Evolutionary conservation across 2,329 filamentous ascomycete genomes (phyloP), one percentile per base, ranked within the genome.

Genomic region (Xylariaceae sp.): DNA sequence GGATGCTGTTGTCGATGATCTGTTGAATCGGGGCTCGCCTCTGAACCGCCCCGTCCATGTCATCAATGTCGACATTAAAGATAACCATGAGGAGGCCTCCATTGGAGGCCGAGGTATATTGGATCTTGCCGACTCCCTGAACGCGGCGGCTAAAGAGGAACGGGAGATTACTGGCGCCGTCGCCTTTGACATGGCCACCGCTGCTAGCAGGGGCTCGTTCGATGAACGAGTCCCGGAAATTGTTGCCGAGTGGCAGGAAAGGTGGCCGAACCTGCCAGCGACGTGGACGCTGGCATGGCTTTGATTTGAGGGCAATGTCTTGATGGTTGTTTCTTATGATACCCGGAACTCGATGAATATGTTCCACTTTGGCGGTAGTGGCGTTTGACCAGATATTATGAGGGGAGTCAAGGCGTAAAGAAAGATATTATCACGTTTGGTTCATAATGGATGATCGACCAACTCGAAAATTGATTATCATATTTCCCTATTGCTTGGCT

Each of bases 241-340:
- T 37, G 74, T 99, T 57, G 92, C 85, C 1, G 83, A 85, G 51
- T 99, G 94, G 94, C 94, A 99, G 73, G 91, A 96, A 71, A 82
- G 87, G 63, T 96, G 92, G 89, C 92, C 94, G 4, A 87, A 89
- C 64, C 72, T 97, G 63, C 94, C 94, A 19, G 89, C 91, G 2
- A 80, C 94, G 53, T 99, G 94, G 94, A 97, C 91, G 29, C 70
- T 97, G 69, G 90, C 91, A 30, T 99, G 94, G 91, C 90, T 97
- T 68, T 97, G 74, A 77, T 34, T 27, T 50, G 3, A 35, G n/a
- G 40, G 45, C 8, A 3, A 37, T 11, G 44, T 52, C 55, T 48
- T 53, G n/a, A 53, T 54, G 27, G 40, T 51, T 44, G 41, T 32
- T 53, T 57, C 57, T 57, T 62, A 65, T 67, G 62, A 70, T 71